Evolutionary conservation across 2,329 filamentous ascomycete genomes (phyloP).

Genomic region (Fusarium sp.): DNA sequence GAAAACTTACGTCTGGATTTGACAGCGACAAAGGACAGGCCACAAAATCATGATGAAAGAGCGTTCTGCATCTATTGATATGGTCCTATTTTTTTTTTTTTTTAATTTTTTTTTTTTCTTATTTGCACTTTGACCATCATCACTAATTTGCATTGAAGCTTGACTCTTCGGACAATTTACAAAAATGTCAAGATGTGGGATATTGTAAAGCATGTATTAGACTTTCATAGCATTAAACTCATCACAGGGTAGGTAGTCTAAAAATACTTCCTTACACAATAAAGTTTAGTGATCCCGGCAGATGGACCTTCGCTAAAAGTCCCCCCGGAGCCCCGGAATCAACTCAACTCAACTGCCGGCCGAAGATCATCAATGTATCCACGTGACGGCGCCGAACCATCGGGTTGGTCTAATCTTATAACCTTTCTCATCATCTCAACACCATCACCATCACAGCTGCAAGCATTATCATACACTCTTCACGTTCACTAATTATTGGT

Average conservation of each 20-base stretch:
- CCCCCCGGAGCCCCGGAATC: conserved; percentile 2
- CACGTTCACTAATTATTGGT: not conserved
- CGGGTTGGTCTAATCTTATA: conserved; percentile 18
- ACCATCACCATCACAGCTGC: not conserved
- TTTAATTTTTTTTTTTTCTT: too few species aligned
- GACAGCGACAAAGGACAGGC: too few species aligned
- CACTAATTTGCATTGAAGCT: too few species aligned
- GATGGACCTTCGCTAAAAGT: conserved; percentile 6
- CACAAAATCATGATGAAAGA: too few species aligned
- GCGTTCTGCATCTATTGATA: too few species aligned
- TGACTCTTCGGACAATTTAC: too few species aligned
- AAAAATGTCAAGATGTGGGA: too few species aligned
- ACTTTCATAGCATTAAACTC: not conserved
- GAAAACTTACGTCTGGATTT: too few species aligned
- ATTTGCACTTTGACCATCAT: too few species aligned
- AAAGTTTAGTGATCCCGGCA: conserved; percentile 9
- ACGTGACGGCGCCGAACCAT: conserved; percentile 32
- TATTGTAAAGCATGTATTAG: too few species aligned
- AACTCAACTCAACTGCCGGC: conserved; percentile 4
- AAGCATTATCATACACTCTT: not conserved
- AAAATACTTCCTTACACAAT: not conserved
- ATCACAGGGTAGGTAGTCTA: not conserved
- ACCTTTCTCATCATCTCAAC: not conserved
- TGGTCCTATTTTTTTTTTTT: too few species aligned
- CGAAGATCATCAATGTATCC: conserved; percentile 23